Percentiles rank a stretch among this genome's conserved stretches.
phyloP scores from a whole-genome alignment of 768 basidiomycete species.

The Leccinum variicolor region DNA sequence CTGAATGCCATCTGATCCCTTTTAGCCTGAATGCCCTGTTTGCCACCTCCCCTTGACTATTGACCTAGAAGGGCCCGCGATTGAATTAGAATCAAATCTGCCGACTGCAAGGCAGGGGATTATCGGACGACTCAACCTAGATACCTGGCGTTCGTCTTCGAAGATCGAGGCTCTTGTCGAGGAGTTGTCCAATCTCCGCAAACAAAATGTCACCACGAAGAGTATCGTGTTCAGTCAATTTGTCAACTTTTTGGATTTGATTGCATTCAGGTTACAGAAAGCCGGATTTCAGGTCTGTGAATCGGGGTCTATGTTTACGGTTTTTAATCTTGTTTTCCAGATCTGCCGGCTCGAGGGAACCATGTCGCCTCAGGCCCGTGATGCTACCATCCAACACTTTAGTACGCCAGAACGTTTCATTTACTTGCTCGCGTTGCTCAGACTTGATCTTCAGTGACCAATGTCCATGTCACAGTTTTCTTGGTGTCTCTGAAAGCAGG shows the following conservation, averaged over 20 bases:
- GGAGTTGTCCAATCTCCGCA: slow-evolving; percentile 81
- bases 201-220: slow-evolving; percentile 88
- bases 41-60: slow-evolving; percentile 92
- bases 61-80: slow-evolving; percentile 89
- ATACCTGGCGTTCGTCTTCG: slow-evolving; percentile 91
- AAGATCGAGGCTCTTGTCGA: slow-evolving; percentile 97
- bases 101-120: slow-evolving; percentile 77
- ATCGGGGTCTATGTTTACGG: not conserved
- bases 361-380: slow-evolving; percentile 95
- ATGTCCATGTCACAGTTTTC: slow-evolving; percentile 94
- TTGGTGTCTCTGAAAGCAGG: slow-evolving; percentile 95
- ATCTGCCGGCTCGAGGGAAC: slow-evolving; percentile 93
- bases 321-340: slow-evolving; percentile 35
- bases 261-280: slow-evolving; percentile 87
- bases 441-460: slow-evolving; percentile 61
- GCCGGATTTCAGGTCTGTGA: slow-evolving; percentile 81
- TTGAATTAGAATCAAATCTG: slow-evolving; percentile 70
- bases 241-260: slow-evolving; percentile 89
- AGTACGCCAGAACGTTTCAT: slow-evolving; percentile 46
- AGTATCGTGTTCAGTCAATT: slow-evolving; percentile 97
- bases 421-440: not conserved
- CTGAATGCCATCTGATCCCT: not conserved
- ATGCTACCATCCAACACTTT: slow-evolving; percentile 92
- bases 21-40: slow-evolving; percentile 87
- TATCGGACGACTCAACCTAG: slow-evolving; percentile 82